Evolutionary conservation across 495 filamentous ascomycete genomes (phyloP).

Genomic region (Aspergillus diversus): DNA sequence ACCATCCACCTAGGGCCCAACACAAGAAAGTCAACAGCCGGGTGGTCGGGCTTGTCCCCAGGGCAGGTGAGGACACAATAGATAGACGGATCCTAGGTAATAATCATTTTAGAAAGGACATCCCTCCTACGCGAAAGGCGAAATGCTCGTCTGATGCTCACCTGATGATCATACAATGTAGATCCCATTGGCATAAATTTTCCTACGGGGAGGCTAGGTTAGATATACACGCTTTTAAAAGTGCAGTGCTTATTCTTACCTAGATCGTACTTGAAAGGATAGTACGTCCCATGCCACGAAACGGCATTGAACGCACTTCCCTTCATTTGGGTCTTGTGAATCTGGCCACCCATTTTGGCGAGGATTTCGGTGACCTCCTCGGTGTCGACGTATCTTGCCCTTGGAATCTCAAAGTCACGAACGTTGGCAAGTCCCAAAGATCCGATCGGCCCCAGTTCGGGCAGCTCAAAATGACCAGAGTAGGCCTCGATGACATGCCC

Average conservation of each 20-base stretch:
- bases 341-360: slow-evolving; percentile 10
- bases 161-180: slow-evolving; percentile 15
- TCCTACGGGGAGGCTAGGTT: not conserved
- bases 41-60: slow-evolving; percentile 10
- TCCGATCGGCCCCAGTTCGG: slow-evolving; percentile 13
- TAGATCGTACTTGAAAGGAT: slow-evolving; percentile 14
- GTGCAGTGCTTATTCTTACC: not conserved
- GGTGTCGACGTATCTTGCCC: slow-evolving; percentile 8
- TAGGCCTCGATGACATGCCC: slow-evolving; percentile 15
- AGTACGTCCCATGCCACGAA: slow-evolving; percentile 15
- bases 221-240: not conserved
- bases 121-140: not conserved
- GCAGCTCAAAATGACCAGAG: slow-evolving; percentile 11
- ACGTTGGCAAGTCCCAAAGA: slow-evolving; percentile 7
- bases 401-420: slow-evolving; percentile 10
- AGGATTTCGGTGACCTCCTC: slow-evolving; percentile 12
- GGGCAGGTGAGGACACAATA: slow-evolving; percentile 11
- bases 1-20: slow-evolving; percentile 13
- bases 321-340: slow-evolving; percentile 8
- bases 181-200: slow-evolving; percentile 16
- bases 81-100: slow-evolving; percentile 7
- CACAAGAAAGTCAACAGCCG: slow-evolving; percentile 12
- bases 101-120: not conserved
- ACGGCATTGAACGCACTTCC: slow-evolving; percentile 14
- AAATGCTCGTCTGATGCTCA: not conserved